Evolutionary conservation across 2,329 filamentous ascomycete genomes (phyloP), one percentile per base, ranked within the genome.

Genomic region (Arthrinium phaeospermum): DNA sequence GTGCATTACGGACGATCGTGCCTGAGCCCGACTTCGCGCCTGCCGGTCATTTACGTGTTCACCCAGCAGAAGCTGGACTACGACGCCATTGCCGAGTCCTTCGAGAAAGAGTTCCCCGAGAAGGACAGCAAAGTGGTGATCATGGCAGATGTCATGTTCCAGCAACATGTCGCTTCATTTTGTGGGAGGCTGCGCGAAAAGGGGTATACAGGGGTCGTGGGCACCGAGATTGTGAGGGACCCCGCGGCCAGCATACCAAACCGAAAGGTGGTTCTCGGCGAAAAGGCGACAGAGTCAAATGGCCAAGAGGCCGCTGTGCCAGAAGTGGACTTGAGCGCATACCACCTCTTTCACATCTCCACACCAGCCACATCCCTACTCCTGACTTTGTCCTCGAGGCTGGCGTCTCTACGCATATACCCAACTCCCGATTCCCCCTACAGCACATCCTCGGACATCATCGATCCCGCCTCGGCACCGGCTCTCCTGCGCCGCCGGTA

Each of bases 1-100:
- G 92, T 99, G 19, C 96, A 99, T 81, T 99, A 98, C 78, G 96
- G 96, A 3, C 89, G 96, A 70, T 93, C 96, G 0, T 99, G 96
- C 79, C 86, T 99, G 34, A 98, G 95, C 10, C 96, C 96, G 0
- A 97, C 96, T 0, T 93, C 93, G 14, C 87, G 95, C 71, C 84
- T 98, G 70, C 95, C 96, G 0, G 95, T 98, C 30, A 90, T 98
- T 69, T 95, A 98, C 80, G 91, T 98, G 73, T 98, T 96, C 80
- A 99, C 96, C 0, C 88, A 88, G 68, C 92, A 92, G 75, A 82
- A 86, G 1, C 86, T 99, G 22, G 87, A 94, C 73, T 82, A 91
- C 57, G 88, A 90, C 1, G 82, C 85, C 0, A 88, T 91, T 0
- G 79, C 89, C 10, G 80, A 84, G 6, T 88, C 89, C 0, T 96